A percentile compares a stretch with the other conserved stretches of the same genome.
Conservation (phyloP, 2,329 filamentous ascomycete species). For the Raffaelea albimanens region DNA sequence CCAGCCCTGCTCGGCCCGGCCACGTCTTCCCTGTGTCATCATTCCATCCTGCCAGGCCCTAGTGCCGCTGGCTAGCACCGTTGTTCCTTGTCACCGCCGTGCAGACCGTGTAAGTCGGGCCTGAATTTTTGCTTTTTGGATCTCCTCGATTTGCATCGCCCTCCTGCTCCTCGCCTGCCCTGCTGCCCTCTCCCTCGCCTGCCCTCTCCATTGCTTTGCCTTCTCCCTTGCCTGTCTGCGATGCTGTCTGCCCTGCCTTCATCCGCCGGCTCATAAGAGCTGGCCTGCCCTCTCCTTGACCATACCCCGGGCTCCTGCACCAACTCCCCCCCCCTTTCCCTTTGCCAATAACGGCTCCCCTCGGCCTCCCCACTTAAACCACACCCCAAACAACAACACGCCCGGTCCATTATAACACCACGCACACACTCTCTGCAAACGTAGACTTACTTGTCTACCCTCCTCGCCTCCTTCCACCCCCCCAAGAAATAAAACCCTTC, state of each 20-base stretch:
- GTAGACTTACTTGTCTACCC: neutral
- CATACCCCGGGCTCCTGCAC: slow-evolving; percentile 13
- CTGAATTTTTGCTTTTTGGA: no score
- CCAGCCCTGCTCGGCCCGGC: no score
- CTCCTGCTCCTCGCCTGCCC: neutral
- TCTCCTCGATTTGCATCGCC: neutral
- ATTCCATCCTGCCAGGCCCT: no score
- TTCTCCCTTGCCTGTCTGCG: slow-evolving; percentile 8
- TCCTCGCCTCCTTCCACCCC: neutral
- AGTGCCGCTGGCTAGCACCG: no score
- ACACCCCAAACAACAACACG: slow-evolving; percentile 7
- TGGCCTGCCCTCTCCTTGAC: neutral
- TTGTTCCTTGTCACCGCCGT: no score
- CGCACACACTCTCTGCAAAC: neutral
- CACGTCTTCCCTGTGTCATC: no score
- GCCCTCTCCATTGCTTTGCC: neutral
- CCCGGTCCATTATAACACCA: slow-evolving; percentile 7
- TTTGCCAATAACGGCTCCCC: neutral
- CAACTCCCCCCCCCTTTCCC: slow-evolving; percentile 16
- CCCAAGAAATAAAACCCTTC: neutral
- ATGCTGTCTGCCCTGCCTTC: slow-evolving; percentile 13
- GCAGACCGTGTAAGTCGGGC: no score
- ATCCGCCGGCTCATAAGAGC: slow-evolving; percentile 6
- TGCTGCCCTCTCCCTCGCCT: neutral
- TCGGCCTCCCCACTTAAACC: slow-evolving; percentile 12